Base-by-base conservation (phyloP, 2,329 filamentous ascomycete species). In the Sclerotinia sclerotiorum region DNA sequence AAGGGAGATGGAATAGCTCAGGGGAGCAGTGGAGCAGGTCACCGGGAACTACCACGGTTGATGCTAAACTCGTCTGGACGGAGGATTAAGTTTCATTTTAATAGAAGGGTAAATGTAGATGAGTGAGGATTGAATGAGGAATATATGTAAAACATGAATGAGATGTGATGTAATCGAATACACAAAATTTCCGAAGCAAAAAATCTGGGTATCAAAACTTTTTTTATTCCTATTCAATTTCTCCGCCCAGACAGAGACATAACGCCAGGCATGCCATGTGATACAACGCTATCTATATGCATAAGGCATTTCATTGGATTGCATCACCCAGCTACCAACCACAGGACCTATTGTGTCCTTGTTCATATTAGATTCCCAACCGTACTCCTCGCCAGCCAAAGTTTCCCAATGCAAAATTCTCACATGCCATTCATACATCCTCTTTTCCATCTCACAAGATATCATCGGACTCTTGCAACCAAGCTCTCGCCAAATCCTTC, bases 401-500 rank as follows among this genome's bases (percentile, higher is more conserved):
- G 27, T 51, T 51, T 51, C n/a, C 46, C 46, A 51, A 56, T 24
- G 29, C 35, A 63, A 32, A 49, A 61, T 51, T 63, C 60, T 63
- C 39, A 51, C 60, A 51, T 65, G 6, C 60, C 6, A 32, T 65
- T 24, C 24, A 32, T 65, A 19, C 24, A 24, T 24, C 52, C 5
- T 6, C 11, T n/a, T 13, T n/a, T 35, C 11, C 24, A n/a, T n/a
- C 44, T 75, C 74, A 77, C 68, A 75, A 61, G 49, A 64, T 68
- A 44, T 69, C 71, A 77, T 91, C 87, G 24, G 87, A 87, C 71
- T 90, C 88, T 68, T 85, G 83, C 46, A 90, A 79, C 89, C 90
- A 93, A 65, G 89, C 81, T 74, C 83, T 85, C 19, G 87, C 90
- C 76, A 96, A 80, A 73, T 95, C 92, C 77, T 85, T 87, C 19